A percentile compares a stretch with the other conserved stretches of the same genome.
These are phyloP conservation scores for Penicillium thymicola DNA, from an alignment of 2,329 filamentous ascomycete genomes.

Conservation along the genomic window DNA sequence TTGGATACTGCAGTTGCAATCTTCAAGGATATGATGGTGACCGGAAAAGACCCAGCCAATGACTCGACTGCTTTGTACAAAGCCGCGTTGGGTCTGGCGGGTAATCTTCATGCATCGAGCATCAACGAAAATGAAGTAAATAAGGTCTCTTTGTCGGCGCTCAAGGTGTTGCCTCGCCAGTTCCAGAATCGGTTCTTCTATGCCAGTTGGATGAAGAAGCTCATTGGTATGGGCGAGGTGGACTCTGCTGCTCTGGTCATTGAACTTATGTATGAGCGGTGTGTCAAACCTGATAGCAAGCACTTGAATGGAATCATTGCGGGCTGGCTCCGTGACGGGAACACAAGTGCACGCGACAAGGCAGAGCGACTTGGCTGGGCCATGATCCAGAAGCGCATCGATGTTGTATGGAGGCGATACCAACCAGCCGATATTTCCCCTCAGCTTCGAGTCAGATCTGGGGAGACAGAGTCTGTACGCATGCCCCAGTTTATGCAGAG, in stretches of 20 bases:
- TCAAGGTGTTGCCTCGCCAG: constrained; percentile 52
- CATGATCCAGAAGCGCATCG: constrained; percentile 69
- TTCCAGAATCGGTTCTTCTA: constrained; percentile 76
- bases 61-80: constrained; percentile 47
- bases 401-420: constrained; percentile 53
- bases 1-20: constrained; percentile 67
- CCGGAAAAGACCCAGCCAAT: constrained; percentile 47
- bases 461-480: constrained; percentile 18
- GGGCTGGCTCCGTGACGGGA: constrained; percentile 68
- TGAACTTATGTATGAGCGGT: constrained; percentile 68
- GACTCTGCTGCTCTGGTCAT: constrained; percentile 70
- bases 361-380: constrained; percentile 70
- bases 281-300: constrained; percentile 65
- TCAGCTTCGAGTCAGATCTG: constrained; percentile 28
- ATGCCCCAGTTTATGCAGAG: constrained; percentile 42
- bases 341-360: constrained; percentile 52
- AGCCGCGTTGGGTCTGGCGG: constrained; percentile 39
- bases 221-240: constrained; percentile 69
- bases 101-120: constrained; percentile 41
- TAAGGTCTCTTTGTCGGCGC: constrained; percentile 47
- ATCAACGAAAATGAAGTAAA: constrained; percentile 46
- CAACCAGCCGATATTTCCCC: constrained; percentile 22
- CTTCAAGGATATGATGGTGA: constrained; percentile 87
- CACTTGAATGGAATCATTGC: constrained; percentile 81
- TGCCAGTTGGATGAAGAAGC: constrained; percentile 81